Base-by-base conservation (phyloP, 1,284 basidiomycete species). In the Trichosporon inkin region DNA sequence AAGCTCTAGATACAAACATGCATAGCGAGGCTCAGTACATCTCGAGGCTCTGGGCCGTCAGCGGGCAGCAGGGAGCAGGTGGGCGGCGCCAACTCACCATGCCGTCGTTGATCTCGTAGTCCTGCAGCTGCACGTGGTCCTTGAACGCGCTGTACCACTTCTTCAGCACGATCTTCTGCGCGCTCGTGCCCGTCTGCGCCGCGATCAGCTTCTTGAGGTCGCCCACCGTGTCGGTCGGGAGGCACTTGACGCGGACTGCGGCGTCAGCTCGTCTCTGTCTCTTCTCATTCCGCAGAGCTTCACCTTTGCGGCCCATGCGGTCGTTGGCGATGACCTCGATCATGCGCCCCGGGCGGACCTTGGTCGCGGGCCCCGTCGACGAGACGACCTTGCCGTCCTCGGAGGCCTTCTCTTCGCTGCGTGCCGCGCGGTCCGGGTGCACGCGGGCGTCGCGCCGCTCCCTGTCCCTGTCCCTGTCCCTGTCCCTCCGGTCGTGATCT, bases 121-220 rank as follows among this genome's bases (percentile, higher is more conserved):
- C 96, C 41, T 84, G 78, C 14, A 99, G 83, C 6, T 91, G 90
- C 71, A 99, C 95, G 74, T 97, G 91, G 74, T 95, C 92, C 78
- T 95, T 95, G 82, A 87, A 95, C 53, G 86, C 88, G 1, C 84
- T 93, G 75, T 94, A 93, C 93, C 93, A 97, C 84, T 98, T 98
- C 86, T 97, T 99, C 57, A 99, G 81, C 71, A 88, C 85, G 63
- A 99, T 97, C 84, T 98, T 94, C 47, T 79, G 80, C 10, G 79
- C 74, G 71, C 90, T 86, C 3, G 94, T 98, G 52, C 95, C 96
- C 0, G 87, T 98, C 79, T 99, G 95, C 3, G 93, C 94, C 2
- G 89, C 93, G 67, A 99, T 97, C 61, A 98, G 86, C 78, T 90
- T 90, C 82, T 99, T 99, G 62, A 98, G 81, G 76, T 97, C 94